Evolutionary conservation across 257 asterid species (phyloP), one percentile per base, ranked within the genome.

Genomic region (Penstemon davidsonii): DNA sequence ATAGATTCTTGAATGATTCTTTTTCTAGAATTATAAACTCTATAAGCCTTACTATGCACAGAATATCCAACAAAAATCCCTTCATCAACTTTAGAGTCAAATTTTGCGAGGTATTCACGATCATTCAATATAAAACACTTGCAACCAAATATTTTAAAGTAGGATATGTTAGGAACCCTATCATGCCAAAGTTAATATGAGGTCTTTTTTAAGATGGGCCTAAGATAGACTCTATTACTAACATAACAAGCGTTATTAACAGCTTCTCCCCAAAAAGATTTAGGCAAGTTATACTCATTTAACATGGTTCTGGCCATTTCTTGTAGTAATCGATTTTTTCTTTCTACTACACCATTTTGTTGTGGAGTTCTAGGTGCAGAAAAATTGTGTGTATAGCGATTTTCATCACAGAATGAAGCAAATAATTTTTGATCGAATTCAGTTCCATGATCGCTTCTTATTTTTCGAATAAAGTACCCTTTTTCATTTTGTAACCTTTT

Each of bases 181-280:
- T 11, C 15, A 50, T 50, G n/a, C 55, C 55, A 50, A 7, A 50
- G 55, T 12, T 50, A 4, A 50, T 50, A 7, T 11, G 55, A 7
- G 55, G 33, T 50, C 55, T 50, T 50, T 7, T 50, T 50, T 11
- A 50, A 4, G 5, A 50, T 50, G 4, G 12, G 55, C n/a, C 55
- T 50, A 12, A 50, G 10, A 50, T 6, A 50, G 3, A 50, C 12
- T 50, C 55, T 11, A 50, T 25, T 25, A 25, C 33, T 25, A 12
- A 54, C 59, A 54, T 54, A 54, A 33, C 59, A 54, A 5, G 59
- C 37, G 9, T 25, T 54, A 54, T 15, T 54, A 8, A 54, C 59
- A 3, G 59, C 59, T n/a, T 54, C 38, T 5, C 18, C 37, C 59
- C 59, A 54, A 5, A 54, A 18, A 5, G 3, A 18, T 3, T 54